Base-by-base conservation (phyloP, 768 basidiomycete species). In the Lentinula detonsa region DNA sequence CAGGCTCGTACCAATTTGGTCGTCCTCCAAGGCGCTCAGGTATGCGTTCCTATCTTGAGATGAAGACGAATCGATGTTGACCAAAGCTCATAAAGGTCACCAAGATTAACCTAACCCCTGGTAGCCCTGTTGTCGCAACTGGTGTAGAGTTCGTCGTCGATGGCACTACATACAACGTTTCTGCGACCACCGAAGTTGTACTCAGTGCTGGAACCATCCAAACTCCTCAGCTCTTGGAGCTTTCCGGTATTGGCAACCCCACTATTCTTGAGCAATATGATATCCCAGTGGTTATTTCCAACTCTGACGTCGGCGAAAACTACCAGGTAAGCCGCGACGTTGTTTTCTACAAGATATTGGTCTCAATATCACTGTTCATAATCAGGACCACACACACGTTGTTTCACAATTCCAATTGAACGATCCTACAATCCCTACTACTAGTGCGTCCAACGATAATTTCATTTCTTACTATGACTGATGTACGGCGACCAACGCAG, bases 171-270 rank as follows among this genome's bases (percentile, higher is more conserved):
- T 73, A 75, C 62, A 65, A 65, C 16, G 77, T 75, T 18, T 70
- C 70, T 37, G 78, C 76, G 10, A 70, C 66, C 59, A 75, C 75
- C 59, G 81, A 84, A 65, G 78, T 82, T 37, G 75, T 82, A 51
- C 66, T 81, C 1, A 68, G 68, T 40, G 69, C 73, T 3, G 75
- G 73, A 69, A 35, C 45, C 35, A 34, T 81, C 28, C 74, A 77
- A 59, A 73, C 76, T 0, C 73, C 80, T 3, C 78, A 82, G 62
- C 68, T 85, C 11, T 75, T 84, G 1, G 79, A 84, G 65, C 69
- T 84, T 2, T 82, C 81, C 10, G 84, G 84, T 23, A 77, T 85
- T 57, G 83, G 83, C 9, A 71, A 75, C 49, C 65, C 67, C 13
- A 67, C 66, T 2, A 60, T 79, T 37, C 70, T 84, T 28, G 63